Conservation (phyloP, 768 basidiomycete genomes). For the Leccinum broughii region DNA sequence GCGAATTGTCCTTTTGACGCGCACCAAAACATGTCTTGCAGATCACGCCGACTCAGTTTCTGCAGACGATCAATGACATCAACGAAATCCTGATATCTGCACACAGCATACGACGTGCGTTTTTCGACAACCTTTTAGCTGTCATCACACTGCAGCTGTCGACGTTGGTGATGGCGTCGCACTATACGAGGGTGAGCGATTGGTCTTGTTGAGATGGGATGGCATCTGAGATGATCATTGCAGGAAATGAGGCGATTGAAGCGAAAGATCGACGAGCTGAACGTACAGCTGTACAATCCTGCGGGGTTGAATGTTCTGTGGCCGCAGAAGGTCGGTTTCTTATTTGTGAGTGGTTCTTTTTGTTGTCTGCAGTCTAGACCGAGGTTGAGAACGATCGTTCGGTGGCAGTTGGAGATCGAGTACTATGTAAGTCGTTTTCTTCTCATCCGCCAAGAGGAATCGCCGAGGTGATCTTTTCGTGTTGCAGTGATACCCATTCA, state of each 20-base stretch:
- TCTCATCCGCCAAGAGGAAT: neutral
- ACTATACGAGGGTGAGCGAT: slow-evolving; percentile 74
- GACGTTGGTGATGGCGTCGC: slow-evolving; percentile 62
- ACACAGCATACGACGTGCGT: slow-evolving; percentile 69
- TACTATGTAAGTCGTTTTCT: slow-evolving; percentile 68
- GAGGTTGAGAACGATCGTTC: slow-evolving; percentile 1
- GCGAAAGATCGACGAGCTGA: slow-evolving; percentile 62
- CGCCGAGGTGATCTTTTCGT: slow-evolving; percentile 1
- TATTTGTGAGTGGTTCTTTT: slow-evolving; percentile 70
- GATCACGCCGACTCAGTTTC: slow-evolving; percentile 90
- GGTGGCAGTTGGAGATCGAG: slow-evolving; percentile 84
- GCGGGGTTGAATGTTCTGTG: slow-evolving; percentile 85
- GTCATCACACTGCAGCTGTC: slow-evolving; percentile 82
- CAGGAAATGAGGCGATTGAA: slow-evolving; percentile 81
- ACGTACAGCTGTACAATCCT: slow-evolving; percentile 77
- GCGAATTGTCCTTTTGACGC: neutral
- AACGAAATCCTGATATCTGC: slow-evolving; percentile 89
- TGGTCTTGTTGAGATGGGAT: neutral
- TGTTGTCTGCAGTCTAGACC: neutral
- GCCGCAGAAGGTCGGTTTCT: slow-evolving; percentile 82
- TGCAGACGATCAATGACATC: slow-evolving; percentile 86
- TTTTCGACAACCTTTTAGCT: slow-evolving; percentile 77
- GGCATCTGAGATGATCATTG: slow-evolving; percentile 6
- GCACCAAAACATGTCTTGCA: slow-evolving; percentile 30
- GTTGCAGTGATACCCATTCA: slow-evolving; percentile 23